Base-by-base conservation (phyloP, 108 stramenopile species). In the Cafeteria roenbergensis region DNA sequence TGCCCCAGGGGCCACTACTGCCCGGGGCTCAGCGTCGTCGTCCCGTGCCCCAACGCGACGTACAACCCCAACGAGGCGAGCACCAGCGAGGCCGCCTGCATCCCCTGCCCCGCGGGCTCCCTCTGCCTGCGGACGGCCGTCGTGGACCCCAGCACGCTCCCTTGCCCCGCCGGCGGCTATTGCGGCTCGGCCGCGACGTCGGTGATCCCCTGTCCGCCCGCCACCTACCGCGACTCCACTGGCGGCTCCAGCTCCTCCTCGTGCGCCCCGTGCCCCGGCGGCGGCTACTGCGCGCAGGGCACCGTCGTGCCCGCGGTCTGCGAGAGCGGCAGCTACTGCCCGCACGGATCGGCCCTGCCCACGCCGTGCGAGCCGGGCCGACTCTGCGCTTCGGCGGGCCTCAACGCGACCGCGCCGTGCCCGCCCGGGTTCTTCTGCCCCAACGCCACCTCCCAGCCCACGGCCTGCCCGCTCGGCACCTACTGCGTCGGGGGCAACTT, bases 1-100 rank as follows among this genome's bases (percentile, higher is more conserved):
- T 80, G 77, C 66, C 68, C 71, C 6, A 60, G 57, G n/a, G 79
- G 79, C 20, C 75, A 75, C 75, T 80, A 80, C 69, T 80, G 79
- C 55, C 56, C 57, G 35, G 8, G 27, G 24, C 55, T 65, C 26
- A 76, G 73, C 48, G 9, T 24, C 27, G 0, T 34, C 0, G 6
- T 3, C 0, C 66, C 66, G 1, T 29, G 31, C 20, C 28, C 2
- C 24, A 24, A 8, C 28, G 59, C 31, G 1, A 4, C 59, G 2
- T 30, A 60, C 59, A 25, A 36, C 28, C 28, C 59, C 59, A 30
- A 2, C 35, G 56, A 24, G 56, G 12, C 9, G 17, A 21, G 0
- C 8, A 21, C 20, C 22, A 24, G 14, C 50, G 22, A 9, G 8
- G 50, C 22, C 50, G 50, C 50, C 22, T 70, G 73, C 35, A 57